Evolutionary conservation across 495 filamentous ascomycete species (phyloP), one percentile per base, ranked within the genome.

Genomic region (Pyrenula aspistea): DNA sequence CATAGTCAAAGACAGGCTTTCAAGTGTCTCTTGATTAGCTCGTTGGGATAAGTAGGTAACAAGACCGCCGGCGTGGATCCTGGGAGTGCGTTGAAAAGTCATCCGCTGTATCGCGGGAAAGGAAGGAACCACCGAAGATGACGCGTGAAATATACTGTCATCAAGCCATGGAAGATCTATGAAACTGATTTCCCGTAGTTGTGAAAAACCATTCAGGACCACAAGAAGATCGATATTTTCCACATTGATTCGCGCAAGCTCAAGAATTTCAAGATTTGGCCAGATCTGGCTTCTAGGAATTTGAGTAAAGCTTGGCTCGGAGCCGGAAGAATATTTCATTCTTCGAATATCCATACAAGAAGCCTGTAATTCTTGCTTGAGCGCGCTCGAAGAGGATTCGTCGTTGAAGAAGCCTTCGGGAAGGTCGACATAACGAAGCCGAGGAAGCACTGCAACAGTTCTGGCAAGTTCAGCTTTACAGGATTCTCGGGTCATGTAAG

Each of bases 401-500:
- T 87, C 86, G 49, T 70, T 76, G 67, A 79, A 91, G 59, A 91
- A 70, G 54, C 85, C 86, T 60, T 91, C 87, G 8, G 93, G 92
- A 12, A 98, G 75, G 69, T 98, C 93, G 59, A 96, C 85, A 67
- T 92, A 96, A 64, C 81, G 86, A 2, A 97, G 76, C 59, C 90
- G 86, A 20, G 88, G 87, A n/a, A 88, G 73, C 0, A 93, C 86
- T 31, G 88, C 88, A 42, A 96, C 84, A 21, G 86, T 88, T 49
- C 89, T 82, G 15, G 93, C 93, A 54, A 96, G 80, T 57, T 89
- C 86, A 36, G 87, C 76, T 67, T 90, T 91, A 72, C 80, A 87
- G 4, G 86, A 85, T 70, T 96, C 92, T 49, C 93, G 83, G 51
- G 89, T 85, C 93, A 96, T 96, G 68, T 96, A 97, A n/a, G 93